These are phyloP conservation scores for Apiospora aurea DNA, from an alignment of 2,329 filamentous ascomycete genomes.

Conservation along the genomic window DNA sequence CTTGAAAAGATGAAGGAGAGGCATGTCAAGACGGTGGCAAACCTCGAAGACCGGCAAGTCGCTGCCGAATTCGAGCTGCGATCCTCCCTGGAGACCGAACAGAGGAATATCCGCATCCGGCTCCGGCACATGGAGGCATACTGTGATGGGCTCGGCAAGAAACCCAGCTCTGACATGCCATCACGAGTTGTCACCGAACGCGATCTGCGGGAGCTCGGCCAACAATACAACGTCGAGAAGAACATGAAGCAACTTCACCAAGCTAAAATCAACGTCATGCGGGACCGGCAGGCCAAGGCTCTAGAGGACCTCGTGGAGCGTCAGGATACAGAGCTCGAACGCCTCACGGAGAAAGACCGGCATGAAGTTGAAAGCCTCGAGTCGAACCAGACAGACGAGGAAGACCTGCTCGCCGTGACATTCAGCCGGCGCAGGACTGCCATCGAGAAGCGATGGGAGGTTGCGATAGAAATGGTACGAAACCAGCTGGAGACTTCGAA, in stretches of 20 bases:
- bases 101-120: slow-evolving; percentile 62
- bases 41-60: slow-evolving; percentile 69
- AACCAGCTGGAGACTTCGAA: slow-evolving; percentile 57
- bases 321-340: slow-evolving; percentile 60
- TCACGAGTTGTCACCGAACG: slow-evolving; percentile 64
- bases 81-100: slow-evolving; percentile 60
- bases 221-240: slow-evolving; percentile 67
- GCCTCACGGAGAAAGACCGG: slow-evolving; percentile 52
- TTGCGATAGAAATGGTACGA: slow-evolving; percentile 60
- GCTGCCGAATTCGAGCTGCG: slow-evolving; percentile 67
- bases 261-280: slow-evolving; percentile 68
- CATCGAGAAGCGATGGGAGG: slow-evolving; percentile 58
- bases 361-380: slow-evolving; percentile 58
- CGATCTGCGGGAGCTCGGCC: slow-evolving; percentile 64
- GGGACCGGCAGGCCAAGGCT: slow-evolving; percentile 68
- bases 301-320: slow-evolving; percentile 65
- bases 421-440: slow-evolving; percentile 55
- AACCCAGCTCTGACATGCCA: slow-evolving; percentile 49
- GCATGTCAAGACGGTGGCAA: slow-evolving; percentile 58
- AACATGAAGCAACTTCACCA: slow-evolving; percentile 66
- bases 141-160: slow-evolving; percentile 60
- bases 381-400: slow-evolving; percentile 56
- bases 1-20: slow-evolving; percentile 61
- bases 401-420: slow-evolving; percentile 52
- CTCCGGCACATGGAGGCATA: slow-evolving; percentile 73